A percentile compares a stretch with the other conserved stretches of the same genome.
Conservation (phyloP, 495 filamentous ascomycete species). For the Penicillium steckii region DNA sequence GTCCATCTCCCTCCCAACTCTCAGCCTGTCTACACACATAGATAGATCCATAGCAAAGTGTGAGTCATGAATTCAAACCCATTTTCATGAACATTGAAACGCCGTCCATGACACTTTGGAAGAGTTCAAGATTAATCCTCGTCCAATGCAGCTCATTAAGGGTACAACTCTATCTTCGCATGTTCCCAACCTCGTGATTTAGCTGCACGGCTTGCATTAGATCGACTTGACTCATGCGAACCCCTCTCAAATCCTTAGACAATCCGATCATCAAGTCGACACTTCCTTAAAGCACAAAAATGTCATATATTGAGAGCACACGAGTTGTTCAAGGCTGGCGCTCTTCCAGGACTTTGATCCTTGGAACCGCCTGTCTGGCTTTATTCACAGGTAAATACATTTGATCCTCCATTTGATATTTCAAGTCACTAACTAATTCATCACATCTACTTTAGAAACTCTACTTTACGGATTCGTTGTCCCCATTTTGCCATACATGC, state of each 20-base stretch:
- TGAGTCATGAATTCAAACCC: no score
- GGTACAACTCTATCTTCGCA: neutral
- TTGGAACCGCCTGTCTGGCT: neutral
- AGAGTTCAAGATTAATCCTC: no score
- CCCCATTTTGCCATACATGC: constrained; percentile 25
- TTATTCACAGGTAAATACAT: neutral
- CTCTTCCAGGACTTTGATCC: neutral
- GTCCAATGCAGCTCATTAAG: neutral
- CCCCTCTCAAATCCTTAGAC: neutral
- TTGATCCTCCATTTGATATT: neutral
- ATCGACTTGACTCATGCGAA: neutral
- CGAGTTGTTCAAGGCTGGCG: neutral
- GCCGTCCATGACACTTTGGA: no score
- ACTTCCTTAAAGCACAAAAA: neutral
- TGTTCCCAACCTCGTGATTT: neutral
- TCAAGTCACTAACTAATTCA: neutral
- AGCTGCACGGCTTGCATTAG: neutral
- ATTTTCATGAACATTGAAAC: no score
- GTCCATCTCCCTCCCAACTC: no score
- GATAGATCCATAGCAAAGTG: no score
- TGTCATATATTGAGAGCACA: neutral
- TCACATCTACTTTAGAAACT: constrained; percentile 1
- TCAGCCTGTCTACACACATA: no score
- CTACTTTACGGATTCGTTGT: constrained; percentile 29
- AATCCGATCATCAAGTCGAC: neutral